Evolutionary conservation across 2,329 filamentous ascomycete species (phyloP).

Genomic region (Basipetospora sp.): DNA sequence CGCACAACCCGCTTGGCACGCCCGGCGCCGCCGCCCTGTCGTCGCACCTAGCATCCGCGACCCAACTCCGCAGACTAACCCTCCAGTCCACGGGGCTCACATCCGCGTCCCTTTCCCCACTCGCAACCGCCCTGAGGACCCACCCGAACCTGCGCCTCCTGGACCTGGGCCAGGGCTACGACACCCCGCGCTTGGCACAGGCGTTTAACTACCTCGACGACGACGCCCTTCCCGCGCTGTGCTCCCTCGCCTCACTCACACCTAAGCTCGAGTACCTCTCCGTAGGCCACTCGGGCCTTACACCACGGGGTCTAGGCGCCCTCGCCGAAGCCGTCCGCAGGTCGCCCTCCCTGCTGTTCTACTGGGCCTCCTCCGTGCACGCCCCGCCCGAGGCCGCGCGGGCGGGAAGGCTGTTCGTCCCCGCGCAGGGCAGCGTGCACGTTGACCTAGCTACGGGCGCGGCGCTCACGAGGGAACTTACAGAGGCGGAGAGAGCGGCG

Average conservation of each 20-base stretch:
- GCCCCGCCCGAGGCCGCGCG: slow-evolving; percentile 8
- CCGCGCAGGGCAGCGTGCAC: slow-evolving; percentile 10
- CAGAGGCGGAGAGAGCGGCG: slow-evolving; percentile 5
- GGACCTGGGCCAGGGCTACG: slow-evolving; percentile 31
- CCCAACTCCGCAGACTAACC: slow-evolving; percentile 20
- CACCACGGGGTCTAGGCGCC: slow-evolving; percentile 14
- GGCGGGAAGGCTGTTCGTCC: slow-evolving; percentile 13
- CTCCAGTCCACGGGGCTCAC: slow-evolving; percentile 30
- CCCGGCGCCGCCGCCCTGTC: slow-evolving; percentile 15
- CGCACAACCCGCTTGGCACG: slow-evolving; percentile 23
- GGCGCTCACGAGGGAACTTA: slow-evolving; percentile 13
- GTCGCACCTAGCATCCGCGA: slow-evolving; percentile 19
- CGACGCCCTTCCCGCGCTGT: slow-evolving; percentile 18
- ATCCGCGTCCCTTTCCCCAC: slow-evolving; percentile 23
- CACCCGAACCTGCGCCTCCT: slow-evolving; percentile 23
- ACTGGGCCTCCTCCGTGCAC: slow-evolving; percentile 20
- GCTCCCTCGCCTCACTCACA: slow-evolving; percentile 15
- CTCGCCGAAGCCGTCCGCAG: slow-evolving; percentile 17
- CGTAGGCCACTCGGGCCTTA: slow-evolving; percentile 23
- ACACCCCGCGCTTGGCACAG: slow-evolving; percentile 29
- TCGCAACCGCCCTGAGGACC: slow-evolving; percentile 20
- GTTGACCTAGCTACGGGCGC: not conserved
- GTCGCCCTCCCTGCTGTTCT: slow-evolving; percentile 22
- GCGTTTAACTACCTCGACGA: slow-evolving; percentile 34
- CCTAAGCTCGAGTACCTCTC: slow-evolving; percentile 27